Evolutionary conservation across 371 early-diverging fungal genomes (phyloP).

Genomic region (Mucor piriformis): DNA sequence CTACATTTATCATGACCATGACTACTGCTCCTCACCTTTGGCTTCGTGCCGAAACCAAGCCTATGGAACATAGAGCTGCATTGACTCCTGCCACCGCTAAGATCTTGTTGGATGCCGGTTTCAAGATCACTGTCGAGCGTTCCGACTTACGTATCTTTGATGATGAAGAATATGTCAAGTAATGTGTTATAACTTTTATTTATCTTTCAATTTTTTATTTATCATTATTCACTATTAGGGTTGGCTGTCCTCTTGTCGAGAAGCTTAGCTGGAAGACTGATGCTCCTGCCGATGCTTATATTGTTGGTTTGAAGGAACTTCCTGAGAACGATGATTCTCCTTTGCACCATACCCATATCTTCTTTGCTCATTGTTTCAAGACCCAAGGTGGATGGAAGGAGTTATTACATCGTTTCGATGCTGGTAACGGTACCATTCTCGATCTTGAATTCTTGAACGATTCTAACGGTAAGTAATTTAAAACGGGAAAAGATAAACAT

Average conservation of each 20-base stretch:
- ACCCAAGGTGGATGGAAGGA: conserved; percentile 94
- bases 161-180: conserved; percentile 85
- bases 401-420: conserved; percentile 80
- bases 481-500: neutral
- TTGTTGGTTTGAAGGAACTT: conserved; percentile 95
- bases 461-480: conserved; percentile 53
- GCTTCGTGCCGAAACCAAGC: conserved; percentile 97
- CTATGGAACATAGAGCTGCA: conserved; percentile 93
- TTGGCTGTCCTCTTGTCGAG: conserved; percentile 82
- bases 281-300: conserved; percentile 87
- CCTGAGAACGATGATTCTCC: conserved; percentile 92
- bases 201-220: neutral
- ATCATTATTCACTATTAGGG: conserved; percentile 38
- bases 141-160: conserved; percentile 85
- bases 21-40: conserved; percentile 74
- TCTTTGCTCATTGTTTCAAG: conserved; percentile 98
- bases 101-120: conserved; percentile 76
- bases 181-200: conserved; percentile 12
- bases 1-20: neutral
- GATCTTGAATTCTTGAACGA: conserved; percentile 95
- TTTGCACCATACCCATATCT: conserved; percentile 94
- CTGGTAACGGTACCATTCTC: conserved; percentile 86
- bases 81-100: conserved; percentile 87
- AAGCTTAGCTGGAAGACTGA: conserved; percentile 81
- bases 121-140: conserved; percentile 89